A percentile compares a stretch with the other conserved stretches of the same genome.
Conservation (phyloP, 2,329 filamentous ascomycete genomes). For the Plectosphaerella plurivora region DNA sequence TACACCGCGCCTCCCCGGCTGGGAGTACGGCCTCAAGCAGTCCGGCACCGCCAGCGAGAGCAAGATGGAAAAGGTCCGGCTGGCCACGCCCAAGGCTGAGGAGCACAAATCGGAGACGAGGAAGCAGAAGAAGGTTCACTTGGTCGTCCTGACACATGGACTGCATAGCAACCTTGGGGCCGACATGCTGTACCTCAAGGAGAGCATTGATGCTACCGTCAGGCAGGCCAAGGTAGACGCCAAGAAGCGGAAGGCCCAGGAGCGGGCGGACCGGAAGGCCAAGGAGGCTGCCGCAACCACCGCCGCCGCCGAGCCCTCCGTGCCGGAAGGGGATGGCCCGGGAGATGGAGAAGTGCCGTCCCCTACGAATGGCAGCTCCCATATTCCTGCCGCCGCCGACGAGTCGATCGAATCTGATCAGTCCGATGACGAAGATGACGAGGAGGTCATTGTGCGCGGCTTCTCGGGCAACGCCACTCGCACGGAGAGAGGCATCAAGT, state of each 20-base stretch:
- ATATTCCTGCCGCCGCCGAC: background rate
- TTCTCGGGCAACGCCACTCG: conserved; percentile 86
- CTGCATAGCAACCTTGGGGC: conserved; percentile 92
- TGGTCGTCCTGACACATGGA: conserved; percentile 91
- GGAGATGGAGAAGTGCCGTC: background rate
- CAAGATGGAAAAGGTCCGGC: conserved; percentile 24
- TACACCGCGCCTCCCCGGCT: conserved; percentile 74
- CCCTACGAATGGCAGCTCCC: conserved; percentile 4
- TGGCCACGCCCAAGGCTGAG: conserved; percentile 11
- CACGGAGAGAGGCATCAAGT: conserved; percentile 94
- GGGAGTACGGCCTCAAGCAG: conserved; percentile 36
- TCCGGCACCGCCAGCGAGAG: conserved; percentile 14
- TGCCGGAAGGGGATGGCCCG: too few relatives aligned
- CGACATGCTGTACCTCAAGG: conserved; percentile 96
- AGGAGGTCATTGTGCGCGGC: conserved; percentile 83
- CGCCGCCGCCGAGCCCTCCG: background rate
- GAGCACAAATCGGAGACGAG: conserved; percentile 23
- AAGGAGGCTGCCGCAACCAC: conserved; percentile 4
- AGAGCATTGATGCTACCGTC: conserved; percentile 86
- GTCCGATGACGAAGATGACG: conserved; percentile 60
- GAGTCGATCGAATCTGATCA: conserved; percentile 22
- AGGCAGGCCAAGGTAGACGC: conserved; percentile 69
- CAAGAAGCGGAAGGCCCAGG: conserved; percentile 52
- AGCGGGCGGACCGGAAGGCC: conserved; percentile 29
- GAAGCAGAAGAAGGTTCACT: conserved; percentile 75